Base-by-base conservation (phyloP, 208 protist species). In the Leishmania arabica region DNA sequence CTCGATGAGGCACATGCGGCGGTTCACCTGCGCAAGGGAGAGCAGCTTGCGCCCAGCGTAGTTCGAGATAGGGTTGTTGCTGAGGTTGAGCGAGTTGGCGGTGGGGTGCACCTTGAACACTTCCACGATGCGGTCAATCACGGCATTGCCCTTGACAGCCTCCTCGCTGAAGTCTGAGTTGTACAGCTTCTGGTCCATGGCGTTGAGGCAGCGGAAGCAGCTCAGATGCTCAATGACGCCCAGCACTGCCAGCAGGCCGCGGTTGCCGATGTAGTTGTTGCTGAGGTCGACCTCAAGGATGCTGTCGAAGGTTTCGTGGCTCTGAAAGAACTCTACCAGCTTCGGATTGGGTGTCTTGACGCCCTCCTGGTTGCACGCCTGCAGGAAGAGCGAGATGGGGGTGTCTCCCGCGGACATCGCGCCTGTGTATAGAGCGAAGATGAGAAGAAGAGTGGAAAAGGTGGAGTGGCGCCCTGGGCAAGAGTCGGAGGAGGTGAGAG, bases 131-230 rank as follows among this genome's bases (percentile, higher is more conserved):
- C 91, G 89, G 78, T 98, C 95, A 75, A 98, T 89, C 42, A 92
- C 93, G 3, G 77, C 86, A 80, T 98, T 98, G 71, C 95, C 95
- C 84, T 95, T 98, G 68, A 98, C 91, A 74, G 93, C 92, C 73
- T 95, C 92, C 83, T 95, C 90, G 70, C 89, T 96, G 65, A 98
- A 88, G 77, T 98, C 95, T 7, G 95, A 93, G 92, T 98, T 98
- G 90, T 97, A 98, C 68, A 98, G 82, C 86, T 98, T 98, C 79
- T 98, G 95, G 69, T 95, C 92, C 34, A 87, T 82, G 47, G 94
- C 84, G 75, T 95, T 94, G 58, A 98, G 85, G 71, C 87, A 93
- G 78, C 95, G 93, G 71, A 98, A 93, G 71, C 88, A 90, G 60
- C 90, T 92, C n/a, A 95, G 86, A 54, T 90, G 78, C 86, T 90